A percentile compares a stretch with the other conserved stretches of the same genome.
Conservation (phyloP, 352 stramenopile species). For the Peronospora farinosa region DNA sequence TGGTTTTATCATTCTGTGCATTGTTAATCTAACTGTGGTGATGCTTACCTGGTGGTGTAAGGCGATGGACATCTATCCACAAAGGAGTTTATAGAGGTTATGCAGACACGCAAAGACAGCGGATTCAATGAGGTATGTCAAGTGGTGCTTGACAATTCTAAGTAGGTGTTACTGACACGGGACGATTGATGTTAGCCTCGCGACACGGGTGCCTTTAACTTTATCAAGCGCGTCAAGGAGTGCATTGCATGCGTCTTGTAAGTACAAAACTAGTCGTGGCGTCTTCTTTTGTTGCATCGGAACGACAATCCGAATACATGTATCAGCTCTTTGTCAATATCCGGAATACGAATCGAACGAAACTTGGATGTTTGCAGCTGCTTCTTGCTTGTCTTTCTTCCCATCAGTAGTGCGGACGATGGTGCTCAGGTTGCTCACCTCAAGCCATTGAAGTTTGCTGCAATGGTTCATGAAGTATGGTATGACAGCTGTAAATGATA, state of each 20-base stretch:
- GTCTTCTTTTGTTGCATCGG: constrained; percentile 11
- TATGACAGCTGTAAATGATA: constrained; percentile 54
- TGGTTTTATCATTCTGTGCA: background rate
- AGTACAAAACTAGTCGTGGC: background rate
- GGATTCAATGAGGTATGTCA: constrained; percentile 68
- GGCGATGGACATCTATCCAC: constrained; percentile 70
- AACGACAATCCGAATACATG: constrained; percentile 2
- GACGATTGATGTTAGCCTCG: constrained; percentile 36
- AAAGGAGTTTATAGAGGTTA: constrained; percentile 82
- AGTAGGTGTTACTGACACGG: background rate
- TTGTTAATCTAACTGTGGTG: background rate
- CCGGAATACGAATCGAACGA: constrained; percentile 75
- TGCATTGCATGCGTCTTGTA: constrained; percentile 56
- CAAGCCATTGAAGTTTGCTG: constrained; percentile 78
- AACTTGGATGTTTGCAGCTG: constrained; percentile 58
- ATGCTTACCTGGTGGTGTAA: constrained; percentile 13
- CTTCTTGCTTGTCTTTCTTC: constrained; percentile 54
- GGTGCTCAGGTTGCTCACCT: constrained; percentile 77
- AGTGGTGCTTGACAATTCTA: background rate
- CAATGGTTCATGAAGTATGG: constrained; percentile 63
- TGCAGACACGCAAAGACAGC: constrained; percentile 80
- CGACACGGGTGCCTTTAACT: constrained; percentile 67
- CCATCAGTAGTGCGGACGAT: constrained; percentile 24
- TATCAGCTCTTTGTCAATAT: constrained; percentile 17
- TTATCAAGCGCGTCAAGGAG: constrained; percentile 54